Base-by-base conservation (phyloP, 176 grass and related monocot species). In the Typha latifolia region DNA sequence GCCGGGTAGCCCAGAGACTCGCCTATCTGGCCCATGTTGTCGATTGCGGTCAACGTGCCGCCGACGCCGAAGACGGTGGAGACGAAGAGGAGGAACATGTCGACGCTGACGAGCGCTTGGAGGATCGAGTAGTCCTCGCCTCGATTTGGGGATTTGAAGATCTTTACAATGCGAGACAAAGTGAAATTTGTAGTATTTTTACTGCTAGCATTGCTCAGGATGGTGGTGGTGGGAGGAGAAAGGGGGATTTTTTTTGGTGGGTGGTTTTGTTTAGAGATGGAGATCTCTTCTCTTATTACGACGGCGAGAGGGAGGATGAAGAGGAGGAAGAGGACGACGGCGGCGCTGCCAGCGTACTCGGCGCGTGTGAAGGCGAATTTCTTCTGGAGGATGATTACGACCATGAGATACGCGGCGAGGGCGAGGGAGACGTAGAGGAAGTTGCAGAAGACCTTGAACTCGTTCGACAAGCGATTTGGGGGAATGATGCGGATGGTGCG, bases 11-110 rank as follows among this genome's bases (percentile, higher is more conserved):
- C 84, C 4, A 86, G 71, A 0, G 88, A 86, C 16, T 84, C 77
- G 0, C 88, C 88, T 71, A 91, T 91, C 81, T 91, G 88, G 0
- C 84, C 84, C 88, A 91, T 86, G 77, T 91, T 91, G 74, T 91
- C 88, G 78, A 91, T 91, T 0, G 81, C 88, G 51, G 88, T 91
- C 51, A 91, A 77, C 32, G 88, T 91, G 63, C 84, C 84, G 24
- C 88, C 88, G 0, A 91, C 80, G 15, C 88, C 88, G 67, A 83
- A 91, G 70, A 91, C 84, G 56, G 81, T 86, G 0, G 88, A 74
- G 10, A 91, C 52, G 78, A 90, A 90, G 19, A 90, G 79, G 16
- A 90, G 72, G 31, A 82, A 21, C 87, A 90, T 90, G 79, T 90
- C 87, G 18, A 90, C 32, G 82, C 87, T 90, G 47, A 90, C 75